These are phyloP conservation scores for Penicillium sumatraense DNA, from an alignment of 2,329 filamentous ascomycete genomes.

Conservation along the genomic window DNA sequence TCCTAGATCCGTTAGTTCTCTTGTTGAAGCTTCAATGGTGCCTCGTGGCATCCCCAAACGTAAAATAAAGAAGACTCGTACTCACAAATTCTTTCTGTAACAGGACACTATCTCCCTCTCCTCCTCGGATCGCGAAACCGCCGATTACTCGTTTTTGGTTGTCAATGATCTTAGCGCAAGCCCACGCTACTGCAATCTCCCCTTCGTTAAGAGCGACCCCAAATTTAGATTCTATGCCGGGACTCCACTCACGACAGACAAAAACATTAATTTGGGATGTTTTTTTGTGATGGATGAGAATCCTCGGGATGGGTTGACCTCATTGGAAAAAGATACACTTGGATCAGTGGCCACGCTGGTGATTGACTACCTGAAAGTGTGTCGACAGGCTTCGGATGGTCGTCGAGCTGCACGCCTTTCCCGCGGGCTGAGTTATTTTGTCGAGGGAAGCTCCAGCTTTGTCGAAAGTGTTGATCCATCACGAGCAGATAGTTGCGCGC, in stretches of 20 bases:
- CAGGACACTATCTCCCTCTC: constrained; percentile 43
- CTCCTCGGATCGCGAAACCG: constrained; percentile 26
- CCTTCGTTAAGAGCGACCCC: constrained; percentile 39
- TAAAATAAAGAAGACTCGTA: no score
- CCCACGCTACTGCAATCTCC: constrained; percentile 36
- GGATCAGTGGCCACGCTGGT: constrained; percentile 61
- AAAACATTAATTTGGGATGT: constrained; percentile 21
- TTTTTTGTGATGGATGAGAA: constrained; percentile 64
- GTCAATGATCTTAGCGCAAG: constrained; percentile 46
- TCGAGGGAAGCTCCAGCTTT: constrained; percentile 56
- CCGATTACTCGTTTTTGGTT: constrained; percentile 35
- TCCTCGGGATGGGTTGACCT: constrained; percentile 54
- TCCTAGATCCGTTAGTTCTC: no score
- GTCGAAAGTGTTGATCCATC: constrained; percentile 34
- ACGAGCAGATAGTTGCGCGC: constrained; percentile 23
- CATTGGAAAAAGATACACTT: constrained; percentile 53
- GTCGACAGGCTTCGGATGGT: constrained; percentile 58
- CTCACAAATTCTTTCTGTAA: constrained; percentile 11
- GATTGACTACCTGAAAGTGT: constrained; percentile 64
- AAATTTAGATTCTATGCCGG: constrained; percentile 57
- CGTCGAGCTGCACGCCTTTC: constrained; percentile 58
- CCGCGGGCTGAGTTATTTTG: constrained; percentile 60
- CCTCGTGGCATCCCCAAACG: no score
- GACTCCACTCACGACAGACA: constrained; percentile 59
- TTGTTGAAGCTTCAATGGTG: not conserved